Evolutionary conservation across 257 asterid genomes (phyloP), one percentile per base, ranked within the genome.

Genomic region (Ligustrum vulgare): DNA sequence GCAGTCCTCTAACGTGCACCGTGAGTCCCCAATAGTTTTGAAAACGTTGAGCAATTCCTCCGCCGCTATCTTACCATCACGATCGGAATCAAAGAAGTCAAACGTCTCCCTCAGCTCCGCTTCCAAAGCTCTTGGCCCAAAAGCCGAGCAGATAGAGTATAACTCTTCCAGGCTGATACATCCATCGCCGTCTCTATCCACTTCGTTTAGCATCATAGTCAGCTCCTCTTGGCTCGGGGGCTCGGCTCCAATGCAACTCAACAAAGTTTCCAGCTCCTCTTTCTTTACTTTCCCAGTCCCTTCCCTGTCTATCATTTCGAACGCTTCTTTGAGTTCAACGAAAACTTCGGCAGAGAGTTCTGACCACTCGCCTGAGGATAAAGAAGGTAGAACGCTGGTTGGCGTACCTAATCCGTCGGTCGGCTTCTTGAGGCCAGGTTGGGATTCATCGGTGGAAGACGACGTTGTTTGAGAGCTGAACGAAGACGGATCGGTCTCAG

Each of bases 1-100:
- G 90, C 98, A 91, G 58, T 93, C 97, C 81, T 91, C 98, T 75
- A 93, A 82, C 85, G 98, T 80, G 85, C 98, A 91, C 81, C 64
- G 77, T 8, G 83, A 86, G 67, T 81, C 97, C 0, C 97, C 97
- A 47, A 93, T 87, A 33, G 85, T 84, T 32, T 67, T 69, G 65
- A 93, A 93, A 11, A 82, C 96, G 71, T 72, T 77, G 63, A 63
- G 83, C 15, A 93, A 85, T 85, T 93, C 97, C 80, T 91, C 96
- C 69, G 94, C 98, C 60, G 97, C 82, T 9, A 94, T 91, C 81
- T 72, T 87, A 1, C 98, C 98, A 72, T 93, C 93, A 67, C 89
- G 90, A 76, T 93, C 96, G 35, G 92, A 72, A 62, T 93, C 98
- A 67, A 93, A 93, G 78, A 93, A 89, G 43, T 89, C 94, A 43